Base-by-base conservation (phyloP, 169 alveolate species). In the Babesia microti region DNA sequence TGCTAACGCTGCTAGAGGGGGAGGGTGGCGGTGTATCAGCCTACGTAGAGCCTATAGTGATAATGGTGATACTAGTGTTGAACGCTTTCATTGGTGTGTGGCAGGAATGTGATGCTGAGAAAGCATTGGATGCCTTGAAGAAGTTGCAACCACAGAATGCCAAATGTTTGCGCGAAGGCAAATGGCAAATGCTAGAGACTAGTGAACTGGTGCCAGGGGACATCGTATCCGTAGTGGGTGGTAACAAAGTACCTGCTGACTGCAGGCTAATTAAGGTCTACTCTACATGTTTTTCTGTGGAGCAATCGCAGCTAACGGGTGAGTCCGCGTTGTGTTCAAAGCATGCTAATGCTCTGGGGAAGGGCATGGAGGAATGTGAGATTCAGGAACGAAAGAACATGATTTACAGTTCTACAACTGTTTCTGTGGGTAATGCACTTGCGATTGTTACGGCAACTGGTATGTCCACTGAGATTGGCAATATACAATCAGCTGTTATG, bases 171-270 rank as follows among this genome's bases (percentile, higher is more conserved):
- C 84, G 99, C 63, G 84, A 89, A 29, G 97, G 97, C 19, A 59
- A 41, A 3, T 93, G 98, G 98, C 57, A 58, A 23, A 81, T 78
- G 36, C 65, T 89, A 18, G 95, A 91, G 39, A 84, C 98, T 7
- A 87, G 81, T 27, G 81, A 76, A 24, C 71, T 95, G 34, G 97
- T 94, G 17, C 93, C 95, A 5, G 99, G 99, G 18, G 99, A 95
- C 73, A 76, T 95, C 7, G 92, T 94, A 22, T 91, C 91, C 48
- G 84, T 91, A 26, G 78, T 90, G 22, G 87, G 81, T 11, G 99
- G 99, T 1, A 97, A 94, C 71, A 89, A 89, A 75, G 87, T 92
- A 0, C 99, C 99, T 0, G 99, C 99, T 1, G 99, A 96, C 74
- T 68, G 89, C 18, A 83, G 99, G 37, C 78, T 93, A n/a, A 81